phyloP scores from a whole-genome alignment of 176 grass and related monocot genomes.

The Triticum dicoccoides region DNA sequence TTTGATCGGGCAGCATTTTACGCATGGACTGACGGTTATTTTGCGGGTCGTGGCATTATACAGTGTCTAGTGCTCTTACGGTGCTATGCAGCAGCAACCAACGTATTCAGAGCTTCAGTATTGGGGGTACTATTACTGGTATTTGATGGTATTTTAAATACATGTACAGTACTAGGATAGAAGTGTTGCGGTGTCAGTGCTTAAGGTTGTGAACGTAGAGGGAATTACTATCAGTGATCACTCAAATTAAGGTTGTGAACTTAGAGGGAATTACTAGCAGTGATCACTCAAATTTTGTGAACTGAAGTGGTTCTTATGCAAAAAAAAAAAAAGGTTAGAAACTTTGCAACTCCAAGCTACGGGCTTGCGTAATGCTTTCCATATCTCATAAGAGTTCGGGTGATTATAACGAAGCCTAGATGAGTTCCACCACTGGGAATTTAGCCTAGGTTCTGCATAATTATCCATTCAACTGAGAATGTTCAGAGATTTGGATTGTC shows the following conservation, averaged over 20 bases:
- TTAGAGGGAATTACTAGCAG: too few species aligned
- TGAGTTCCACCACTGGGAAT: not conserved
- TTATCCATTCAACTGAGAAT: constrained; percentile 12
- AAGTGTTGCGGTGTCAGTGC: not conserved
- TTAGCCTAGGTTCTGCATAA: constrained; percentile 20
- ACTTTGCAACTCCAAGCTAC: constrained; percentile 4
- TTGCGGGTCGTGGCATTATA: too few species aligned
- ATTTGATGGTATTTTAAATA: not conserved
- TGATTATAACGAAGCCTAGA: constrained; percentile 17
- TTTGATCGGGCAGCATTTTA: too few species aligned
- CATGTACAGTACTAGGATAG: not conserved
- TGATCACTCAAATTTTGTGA: too few species aligned
- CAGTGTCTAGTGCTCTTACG: too few species aligned
- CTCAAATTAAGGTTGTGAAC: too few species aligned
- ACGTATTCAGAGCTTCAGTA: too few species aligned
- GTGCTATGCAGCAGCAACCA: too few species aligned
- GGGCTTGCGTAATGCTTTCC: constrained; percentile 3
- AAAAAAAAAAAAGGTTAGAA: not conserved
- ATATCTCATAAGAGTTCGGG: not conserved
- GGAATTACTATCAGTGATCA: too few species aligned
- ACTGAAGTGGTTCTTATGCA: not conserved
- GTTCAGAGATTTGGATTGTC: constrained; percentile 20
- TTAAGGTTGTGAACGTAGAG: not conserved
- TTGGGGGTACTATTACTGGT: not conserved
- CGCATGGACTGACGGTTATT: too few species aligned